Base-by-base conservation (phyloP, 176 grass and related monocot species). In the Thinopyrum elongatum region DNA sequence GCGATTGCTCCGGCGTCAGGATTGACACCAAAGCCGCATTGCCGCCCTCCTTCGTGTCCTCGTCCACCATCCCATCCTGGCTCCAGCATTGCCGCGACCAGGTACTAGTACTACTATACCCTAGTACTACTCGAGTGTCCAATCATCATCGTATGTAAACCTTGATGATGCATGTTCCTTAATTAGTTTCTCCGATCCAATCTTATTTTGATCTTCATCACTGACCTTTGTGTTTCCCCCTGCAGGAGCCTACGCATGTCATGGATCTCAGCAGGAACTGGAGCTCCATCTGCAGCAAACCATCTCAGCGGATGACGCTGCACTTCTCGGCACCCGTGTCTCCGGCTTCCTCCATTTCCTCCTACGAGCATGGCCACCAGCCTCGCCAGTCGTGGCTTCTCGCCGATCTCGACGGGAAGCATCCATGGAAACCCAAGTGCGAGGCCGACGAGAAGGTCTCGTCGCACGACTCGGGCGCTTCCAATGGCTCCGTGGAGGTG, bases 51-150 rank as follows among this genome's bases (percentile, higher is more conserved):
- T 83, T 78, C 79, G 38, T 78, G 22, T 86, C 88, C 8, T 90
- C 88, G 7, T 94, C 95, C 1, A 92, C 7, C 82, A 86, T 98
- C 82, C 95, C 93, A 42, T 87, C 91, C 10, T 95, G 93, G 95
- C 95, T 98, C 8, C 95, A 92, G 79, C 75, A 94, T 85, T 90
- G 86, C 33, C 90, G 90, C 46, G 86, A 92, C 22, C 85, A 88
- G 82, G 93, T 94, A 70, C 88, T 91, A 61, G 83, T 33, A 33
- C n/a, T n/a, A n/a, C n/a, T 26, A 14, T 23, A 25, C n/a, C 38
- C 38, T 39, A 39, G 42, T 13, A 41, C 17, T 55, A 55, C 30
- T 34, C 82, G 7, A 83, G 82, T 60, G 42, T 73, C 73, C 57
- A 79, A 2, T 82, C 53, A 51, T 44, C 68, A n/a, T 10, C 36